These are phyloP conservation scores for Dichomitus squalens DNA, from an alignment of 1,284 basidiomycete genomes.

Conservation along the genomic window DNA sequence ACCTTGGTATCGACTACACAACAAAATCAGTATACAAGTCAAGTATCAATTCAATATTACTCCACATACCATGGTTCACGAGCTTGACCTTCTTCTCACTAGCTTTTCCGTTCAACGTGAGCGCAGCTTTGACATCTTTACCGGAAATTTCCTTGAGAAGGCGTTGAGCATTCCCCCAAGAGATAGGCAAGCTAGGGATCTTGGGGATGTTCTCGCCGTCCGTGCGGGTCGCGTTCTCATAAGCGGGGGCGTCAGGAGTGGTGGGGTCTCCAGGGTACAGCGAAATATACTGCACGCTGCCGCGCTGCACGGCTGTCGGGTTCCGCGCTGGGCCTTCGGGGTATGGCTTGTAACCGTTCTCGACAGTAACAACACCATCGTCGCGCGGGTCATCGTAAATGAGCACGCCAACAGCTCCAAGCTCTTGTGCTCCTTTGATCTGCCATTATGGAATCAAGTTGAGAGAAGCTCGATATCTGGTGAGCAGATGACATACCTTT, in stretches of 20 bases:
- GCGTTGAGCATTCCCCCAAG: constrained; percentile 68
- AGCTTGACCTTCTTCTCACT: constrained; percentile 55
- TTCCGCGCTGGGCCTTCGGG: constrained; percentile 89
- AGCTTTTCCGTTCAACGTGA: constrained; percentile 48
- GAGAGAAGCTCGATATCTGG: no score
- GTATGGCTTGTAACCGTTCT: constrained; percentile 77
- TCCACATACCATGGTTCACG: constrained; percentile 59
- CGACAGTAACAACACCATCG: constrained; percentile 81
- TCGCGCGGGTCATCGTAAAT: constrained; percentile 92
- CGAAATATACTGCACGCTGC: constrained; percentile 84
- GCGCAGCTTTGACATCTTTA: constrained; percentile 34
- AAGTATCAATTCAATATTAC: neutral
- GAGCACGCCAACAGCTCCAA: constrained; percentile 72
- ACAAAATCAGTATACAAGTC: neutral
- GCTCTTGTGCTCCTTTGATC: constrained; percentile 82
- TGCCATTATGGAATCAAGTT: constrained; percentile 31
- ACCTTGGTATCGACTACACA: constrained; percentile 70
- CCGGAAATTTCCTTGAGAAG: constrained; percentile 59
- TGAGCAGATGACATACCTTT: constrained; percentile 47
- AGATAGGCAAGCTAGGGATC: constrained; percentile 83
- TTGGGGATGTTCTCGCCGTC: constrained; percentile 73
- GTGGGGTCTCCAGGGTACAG: constrained; percentile 85
- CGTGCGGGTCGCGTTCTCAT: constrained; percentile 77
- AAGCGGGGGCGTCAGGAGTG: constrained; percentile 88
- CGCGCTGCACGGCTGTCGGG: constrained; percentile 84